A percentile compares a stretch with the other conserved stretches of the same genome.
Conservation (phyloP, 2,329 filamentous ascomycete genomes). For the Hansfordia pulvinata region DNA sequence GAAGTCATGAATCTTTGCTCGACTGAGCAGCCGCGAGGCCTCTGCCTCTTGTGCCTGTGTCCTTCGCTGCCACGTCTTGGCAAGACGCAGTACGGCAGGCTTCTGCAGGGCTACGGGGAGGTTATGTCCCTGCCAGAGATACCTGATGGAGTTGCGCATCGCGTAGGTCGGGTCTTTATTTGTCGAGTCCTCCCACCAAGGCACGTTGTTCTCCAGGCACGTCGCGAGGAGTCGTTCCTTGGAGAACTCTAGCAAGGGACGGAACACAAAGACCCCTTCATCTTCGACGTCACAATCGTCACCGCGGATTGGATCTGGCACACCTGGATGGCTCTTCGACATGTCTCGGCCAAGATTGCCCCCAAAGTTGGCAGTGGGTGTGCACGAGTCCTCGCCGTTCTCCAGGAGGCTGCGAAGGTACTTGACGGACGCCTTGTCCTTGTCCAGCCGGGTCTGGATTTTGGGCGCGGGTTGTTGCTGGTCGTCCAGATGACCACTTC, state of each 20-base stretch:
- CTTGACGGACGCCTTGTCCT: slow-evolving; percentile 11
- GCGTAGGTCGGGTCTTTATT: slow-evolving; percentile 71
- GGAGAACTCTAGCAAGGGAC: slow-evolving; percentile 56
- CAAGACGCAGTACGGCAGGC: slow-evolving; percentile 46
- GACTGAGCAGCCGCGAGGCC: slow-evolving; percentile 39
- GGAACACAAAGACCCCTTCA: slow-evolving; percentile 52
- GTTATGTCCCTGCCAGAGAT: slow-evolving; percentile 40
- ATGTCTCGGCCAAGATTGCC: slow-evolving; percentile 9
- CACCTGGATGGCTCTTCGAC: slow-evolving; percentile 4
- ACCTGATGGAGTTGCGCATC: slow-evolving; percentile 64
- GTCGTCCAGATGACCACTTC: slow-evolving; percentile 45
- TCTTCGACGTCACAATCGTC: slow-evolving; percentile 45
- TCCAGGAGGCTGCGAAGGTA: slow-evolving; percentile 7
- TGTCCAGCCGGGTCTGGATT: slow-evolving; percentile 21
- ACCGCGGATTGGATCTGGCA: slow-evolving; percentile 12
- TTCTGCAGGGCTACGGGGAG: slow-evolving; percentile 61
- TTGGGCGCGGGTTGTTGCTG: too few species aligned
- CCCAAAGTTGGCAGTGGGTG: slow-evolving; percentile 3
- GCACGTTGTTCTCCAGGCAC: slow-evolving; percentile 51
- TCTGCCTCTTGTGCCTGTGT: slow-evolving; percentile 30
- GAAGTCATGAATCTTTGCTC: slow-evolving; percentile 30
- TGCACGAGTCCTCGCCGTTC: slow-evolving; percentile 7
- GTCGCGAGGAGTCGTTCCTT: slow-evolving; percentile 65
- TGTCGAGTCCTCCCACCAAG: slow-evolving; percentile 76
- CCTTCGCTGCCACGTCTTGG: slow-evolving; percentile 33